Conservation (phyloP, 2,329 filamentous ascomycete genomes). For the Pseudonectria buxi region DNA sequence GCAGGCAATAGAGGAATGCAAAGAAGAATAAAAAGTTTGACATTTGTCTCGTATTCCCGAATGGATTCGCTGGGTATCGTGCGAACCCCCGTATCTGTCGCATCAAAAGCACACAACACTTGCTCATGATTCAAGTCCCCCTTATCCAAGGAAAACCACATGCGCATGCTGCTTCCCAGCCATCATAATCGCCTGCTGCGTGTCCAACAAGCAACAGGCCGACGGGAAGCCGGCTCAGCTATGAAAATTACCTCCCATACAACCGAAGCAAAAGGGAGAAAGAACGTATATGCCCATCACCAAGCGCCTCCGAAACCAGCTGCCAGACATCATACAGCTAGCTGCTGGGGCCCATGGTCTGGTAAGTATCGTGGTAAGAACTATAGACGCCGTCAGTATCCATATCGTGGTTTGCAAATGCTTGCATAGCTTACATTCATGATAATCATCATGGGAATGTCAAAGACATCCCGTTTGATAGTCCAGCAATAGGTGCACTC, state of each 20-base stretch:
- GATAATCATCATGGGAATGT: conserved; percentile 97
- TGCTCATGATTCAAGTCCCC: too few species aligned
- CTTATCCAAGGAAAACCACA: too few species aligned
- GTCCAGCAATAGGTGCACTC: conserved; percentile 97
- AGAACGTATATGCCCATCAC: conserved; percentile 13
- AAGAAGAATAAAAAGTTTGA: conserved; percentile 11
- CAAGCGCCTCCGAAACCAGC: conserved; percentile 1
- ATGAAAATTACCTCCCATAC: conserved; percentile 11
- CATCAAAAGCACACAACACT: background rate
- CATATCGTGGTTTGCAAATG: background rate
- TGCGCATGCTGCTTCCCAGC: too few species aligned
- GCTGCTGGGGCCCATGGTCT: conserved; percentile 48
- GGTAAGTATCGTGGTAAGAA: conserved; percentile 55
- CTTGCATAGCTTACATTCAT: conserved; percentile 77
- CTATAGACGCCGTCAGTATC: conserved; percentile 25
- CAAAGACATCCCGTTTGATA: conserved; percentile 92
- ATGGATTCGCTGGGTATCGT: conserved; percentile 16
- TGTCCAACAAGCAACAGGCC: too few species aligned
- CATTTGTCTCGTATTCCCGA: conserved; percentile 14
- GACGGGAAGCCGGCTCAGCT: conserved; percentile 7
- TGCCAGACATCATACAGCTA: conserved; percentile 41
- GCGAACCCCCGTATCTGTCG: conserved; percentile 10
- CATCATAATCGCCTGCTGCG: too few species aligned
- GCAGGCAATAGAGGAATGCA: conserved; percentile 17
- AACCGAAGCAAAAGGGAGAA: conserved; percentile 17